phyloP scores from a whole-genome alignment of 2,329 filamentous ascomycete species.

The Daldinia sp. region DNA sequence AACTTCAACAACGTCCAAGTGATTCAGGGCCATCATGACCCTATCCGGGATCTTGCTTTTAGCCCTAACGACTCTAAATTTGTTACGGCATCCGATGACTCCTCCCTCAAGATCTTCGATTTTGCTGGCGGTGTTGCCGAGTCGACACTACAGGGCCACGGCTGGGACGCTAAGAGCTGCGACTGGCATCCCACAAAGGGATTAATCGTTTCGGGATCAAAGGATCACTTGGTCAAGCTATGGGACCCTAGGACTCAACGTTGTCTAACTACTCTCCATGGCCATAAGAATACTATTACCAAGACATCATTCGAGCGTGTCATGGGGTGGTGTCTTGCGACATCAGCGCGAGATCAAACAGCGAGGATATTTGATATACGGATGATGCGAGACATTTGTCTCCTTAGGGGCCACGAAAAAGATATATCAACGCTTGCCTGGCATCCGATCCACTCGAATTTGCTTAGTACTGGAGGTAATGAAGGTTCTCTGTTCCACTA shows the following conservation, averaged over 20 bases:
- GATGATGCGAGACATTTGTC: slow-evolving; percentile 97
- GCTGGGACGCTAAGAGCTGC: slow-evolving; percentile 96
- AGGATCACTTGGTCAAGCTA: slow-evolving; percentile 96
- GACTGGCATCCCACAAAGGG: slow-evolving; percentile 99
- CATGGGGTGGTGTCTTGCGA: slow-evolving; percentile 86
- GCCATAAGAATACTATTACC: slow-evolving; percentile 97
- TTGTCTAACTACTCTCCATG: slow-evolving; percentile 92
- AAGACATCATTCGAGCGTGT: slow-evolving; percentile 91
- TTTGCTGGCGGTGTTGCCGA: slow-evolving; percentile 90
- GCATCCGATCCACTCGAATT: slow-evolving; percentile 91
- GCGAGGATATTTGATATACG: slow-evolving; percentile 93
- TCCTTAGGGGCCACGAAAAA: slow-evolving; percentile 94
- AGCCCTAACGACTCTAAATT: slow-evolving; percentile 96
- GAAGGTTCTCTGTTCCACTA: slow-evolving; percentile 94
- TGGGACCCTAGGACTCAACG: slow-evolving; percentile 96
- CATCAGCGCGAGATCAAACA: slow-evolving; percentile 92
- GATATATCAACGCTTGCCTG: slow-evolving; percentile 92
- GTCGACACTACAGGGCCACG: slow-evolving; percentile 87
- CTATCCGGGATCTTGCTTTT: slow-evolving; percentile 91
- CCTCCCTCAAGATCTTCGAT: slow-evolving; percentile 93
- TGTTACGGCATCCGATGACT: slow-evolving; percentile 94
- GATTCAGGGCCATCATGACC: slow-evolving; percentile 89
- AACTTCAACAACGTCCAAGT: slow-evolving; percentile 99
- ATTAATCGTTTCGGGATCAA: slow-evolving; percentile 92
- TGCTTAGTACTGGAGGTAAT: slow-evolving; percentile 90